Base-by-base conservation (phyloP, 495 filamentous ascomycete genomes). In the Penicillium parvum region DNA sequence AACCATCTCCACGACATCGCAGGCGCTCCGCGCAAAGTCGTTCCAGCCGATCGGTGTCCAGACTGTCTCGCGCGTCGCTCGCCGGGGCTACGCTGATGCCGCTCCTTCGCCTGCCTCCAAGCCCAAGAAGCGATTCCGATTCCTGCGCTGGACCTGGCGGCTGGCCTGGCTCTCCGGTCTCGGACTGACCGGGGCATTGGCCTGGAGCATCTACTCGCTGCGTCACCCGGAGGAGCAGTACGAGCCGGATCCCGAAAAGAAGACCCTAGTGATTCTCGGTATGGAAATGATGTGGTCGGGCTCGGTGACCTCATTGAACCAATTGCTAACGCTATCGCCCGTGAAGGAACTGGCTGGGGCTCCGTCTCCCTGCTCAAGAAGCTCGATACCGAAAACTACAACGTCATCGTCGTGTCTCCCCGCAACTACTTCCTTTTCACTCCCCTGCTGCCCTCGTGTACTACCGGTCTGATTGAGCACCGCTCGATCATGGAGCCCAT, bases 341-440 rank as follows among this genome's bases (percentile, higher is more conserved):
- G 34, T 40, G 12, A 43, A 95, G 88, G 90, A 52, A 94, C 90
- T 53, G 92, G 92, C 55, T 99, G 92, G 92, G 92, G 94, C 44
- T 83, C 90, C 10, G 88, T 99, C 46, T 92, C 90, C 43, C 83
- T 99, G 27, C 79, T 99, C 49, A 99, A 99, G 82, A 95, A 91
- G 60, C 82, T 98, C 57, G 94, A 98, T 63, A 95, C 92, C 33
- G 84, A 91, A 57, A 94, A 96, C 77, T 98, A 96, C 78, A 97
- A 97, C 70, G 92, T 98, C 61, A 67, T 96, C 67, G 87, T 98
- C 52, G 85, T 78, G 37, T 96, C 91, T 29, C 92, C 92, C 41
- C 88, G 92, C 54, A 97, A 97, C 71, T 99, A 92, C 79, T 99
- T 99, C 83, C 85, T 99, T 44, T 99, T 97, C 78, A 99, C 94